Percentiles rank a stretch among this genome's conserved stretches.
Evolutionary conservation across 306 rosid genomes (phyloP).

Genomic region (Castanea mollissima): DNA sequence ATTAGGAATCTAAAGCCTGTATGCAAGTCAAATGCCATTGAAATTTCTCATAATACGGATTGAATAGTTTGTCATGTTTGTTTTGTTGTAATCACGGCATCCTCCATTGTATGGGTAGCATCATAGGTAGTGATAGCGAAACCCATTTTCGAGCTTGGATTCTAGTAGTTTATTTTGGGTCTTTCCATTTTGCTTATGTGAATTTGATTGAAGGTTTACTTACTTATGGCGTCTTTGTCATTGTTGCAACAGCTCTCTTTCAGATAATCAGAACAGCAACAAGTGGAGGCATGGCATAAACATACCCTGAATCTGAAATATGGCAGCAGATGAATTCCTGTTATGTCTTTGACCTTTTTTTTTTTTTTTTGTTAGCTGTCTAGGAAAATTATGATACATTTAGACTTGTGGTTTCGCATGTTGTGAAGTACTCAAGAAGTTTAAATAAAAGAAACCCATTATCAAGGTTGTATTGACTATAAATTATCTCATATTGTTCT

Average conservation of each 20-base stretch:
- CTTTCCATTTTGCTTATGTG: neutral
- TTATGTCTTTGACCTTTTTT: conserved; percentile 1
- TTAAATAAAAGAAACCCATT: conserved; percentile 15
- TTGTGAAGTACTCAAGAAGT: conserved; percentile 37
- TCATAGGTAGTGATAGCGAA: neutral
- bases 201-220: conserved; percentile 6
- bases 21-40: no score
- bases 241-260: conserved; percentile 68
- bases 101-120: neutral
- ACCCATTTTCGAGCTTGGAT: neutral
- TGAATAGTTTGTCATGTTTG: no score
- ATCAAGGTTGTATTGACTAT: neutral
- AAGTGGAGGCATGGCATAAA: conserved; percentile 87
- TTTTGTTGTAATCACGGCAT: no score
- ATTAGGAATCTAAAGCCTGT: neutral
- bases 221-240: conserved; percentile 18
- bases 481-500: neutral
- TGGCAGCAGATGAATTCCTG: conserved; percentile 2
- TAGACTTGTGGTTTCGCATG: conserved; percentile 38
- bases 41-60: no score
- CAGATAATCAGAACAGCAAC: conserved; percentile 98
- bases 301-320: conserved; percentile 16
- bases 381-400: conserved; percentile 42
- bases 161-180: neutral
- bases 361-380: conserved; percentile 23